Base-by-base conservation (phyloP, 2,329 filamentous ascomycete genomes). In the Aureobasidium melanogenum region DNA sequence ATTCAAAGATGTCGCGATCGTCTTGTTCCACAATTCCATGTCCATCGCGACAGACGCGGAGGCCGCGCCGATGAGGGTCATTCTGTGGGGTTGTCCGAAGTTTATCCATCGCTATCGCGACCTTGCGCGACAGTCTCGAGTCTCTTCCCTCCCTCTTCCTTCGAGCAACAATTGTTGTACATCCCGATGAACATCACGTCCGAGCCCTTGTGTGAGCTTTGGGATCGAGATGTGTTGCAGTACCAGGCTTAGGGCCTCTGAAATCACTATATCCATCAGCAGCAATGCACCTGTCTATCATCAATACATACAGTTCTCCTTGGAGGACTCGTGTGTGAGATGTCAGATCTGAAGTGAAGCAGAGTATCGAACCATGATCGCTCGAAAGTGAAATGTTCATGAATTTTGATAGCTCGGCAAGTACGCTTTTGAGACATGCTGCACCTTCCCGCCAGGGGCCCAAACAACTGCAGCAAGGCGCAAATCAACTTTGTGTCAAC, bases 371-470 rank as follows among this genome's bases (percentile, higher is more conserved):
- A 17, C 26, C 26, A 47, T 28, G 26, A 30, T 47, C 30, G 44
- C 4, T 17, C 19, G 22, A n/a, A 30, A 8, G n/a, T 6, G 15
- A 26, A 15, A 30, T 22, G 3, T 17, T 24, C 3, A 9, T 43
- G 41, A 14, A 24, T 32, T 9, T 32, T 8, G 14, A 14, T 14
- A 17, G 1, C 3, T 5, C 15, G 36, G 36, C n/a, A 39, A 54
- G 14, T 17, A 34, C 34, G n/a, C 28, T 30, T 12, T n/a, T n/a
- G 39, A 30, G 36, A 24, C 48, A 26, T 6, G 26, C 32, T 55
- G 51, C 51, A 43, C 36, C 51, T 55, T 55, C 51, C 51, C 38
- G 51, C 51, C 51, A 55, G 51, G 51, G 36, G 43, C 28, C 43
- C 38, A 43, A 30, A 30, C 38, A 22, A 19, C n/a, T 17, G 51